Evolutionary conservation across 2,329 filamentous ascomycete genomes (phyloP).

Genomic region (Lachnum nothofagi): DNA sequence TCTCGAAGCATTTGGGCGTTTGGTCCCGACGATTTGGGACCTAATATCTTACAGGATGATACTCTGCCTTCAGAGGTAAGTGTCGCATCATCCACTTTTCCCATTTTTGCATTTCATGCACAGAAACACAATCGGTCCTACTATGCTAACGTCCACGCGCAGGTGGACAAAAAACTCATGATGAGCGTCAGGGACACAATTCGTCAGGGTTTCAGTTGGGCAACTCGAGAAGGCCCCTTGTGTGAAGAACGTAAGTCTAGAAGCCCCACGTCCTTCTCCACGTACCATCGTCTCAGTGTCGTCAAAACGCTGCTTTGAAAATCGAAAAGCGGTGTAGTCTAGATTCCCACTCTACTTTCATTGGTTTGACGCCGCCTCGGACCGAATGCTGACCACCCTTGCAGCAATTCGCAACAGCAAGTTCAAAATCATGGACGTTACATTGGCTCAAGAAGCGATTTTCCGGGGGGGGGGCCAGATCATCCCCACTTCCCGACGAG

Average conservation of each 20-base stretch:
- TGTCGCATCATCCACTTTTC: slow-evolving; percentile 18
- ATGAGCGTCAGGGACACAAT: slow-evolving; percentile 86
- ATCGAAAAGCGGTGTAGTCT: slow-evolving; percentile 4
- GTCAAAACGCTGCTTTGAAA: slow-evolving; percentile 9
- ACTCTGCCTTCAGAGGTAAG: slow-evolving; percentile 80
- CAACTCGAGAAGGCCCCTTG: slow-evolving; percentile 85
- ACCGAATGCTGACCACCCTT: slow-evolving; percentile 30
- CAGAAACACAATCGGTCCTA: slow-evolving; percentile 20
- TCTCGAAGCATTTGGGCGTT: slow-evolving; percentile 98
- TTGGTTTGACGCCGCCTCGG: slow-evolving; percentile 16
- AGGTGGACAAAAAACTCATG: slow-evolving; percentile 88
- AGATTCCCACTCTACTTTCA: slow-evolving; percentile 5
- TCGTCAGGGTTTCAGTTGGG: slow-evolving; percentile 95
- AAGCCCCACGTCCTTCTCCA: not conserved
- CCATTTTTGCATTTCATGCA: not conserved
- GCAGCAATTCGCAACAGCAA: slow-evolving; percentile 93
- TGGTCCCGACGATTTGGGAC: slow-evolving; percentile 87
- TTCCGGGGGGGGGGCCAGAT: slow-evolving; percentile 95
- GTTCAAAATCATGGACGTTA: slow-evolving; percentile 90
- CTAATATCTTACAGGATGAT: slow-evolving; percentile 95
- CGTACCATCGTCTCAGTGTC: not conserved
- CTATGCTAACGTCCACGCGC: slow-evolving; percentile 25
- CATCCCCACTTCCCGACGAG: slow-evolving; percentile 87
- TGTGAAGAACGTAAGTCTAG: slow-evolving; percentile 88
- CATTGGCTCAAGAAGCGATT: slow-evolving; percentile 83